Evolutionary conservation across 257 asterid genomes (phyloP).

Genomic region (Capsicum rhomboideum): DNA sequence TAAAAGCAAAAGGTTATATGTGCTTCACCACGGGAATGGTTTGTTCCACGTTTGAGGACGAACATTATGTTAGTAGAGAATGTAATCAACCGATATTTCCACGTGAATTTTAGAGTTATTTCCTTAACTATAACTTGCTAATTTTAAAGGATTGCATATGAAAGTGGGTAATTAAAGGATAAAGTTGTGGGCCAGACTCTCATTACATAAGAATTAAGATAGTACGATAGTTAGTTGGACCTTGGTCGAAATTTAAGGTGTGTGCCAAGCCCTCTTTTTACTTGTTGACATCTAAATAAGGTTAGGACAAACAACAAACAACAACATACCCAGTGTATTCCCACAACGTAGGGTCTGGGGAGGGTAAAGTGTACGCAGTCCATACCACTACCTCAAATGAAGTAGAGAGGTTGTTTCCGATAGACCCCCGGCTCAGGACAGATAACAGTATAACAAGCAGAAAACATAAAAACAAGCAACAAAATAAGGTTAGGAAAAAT

Average conservation of each 20-base stretch:
- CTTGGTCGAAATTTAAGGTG: background rate
- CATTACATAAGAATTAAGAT: background rate
- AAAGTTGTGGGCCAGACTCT: background rate
- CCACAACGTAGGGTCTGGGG: too few species aligned
- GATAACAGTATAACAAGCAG: too few species aligned
- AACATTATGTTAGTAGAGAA: too few species aligned
- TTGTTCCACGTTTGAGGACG: too few species aligned
- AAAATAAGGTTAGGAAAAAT: background rate
- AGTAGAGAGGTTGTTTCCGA: too few species aligned
- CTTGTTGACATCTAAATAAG: background rate
- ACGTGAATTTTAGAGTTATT: background rate
- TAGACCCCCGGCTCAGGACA: too few species aligned
- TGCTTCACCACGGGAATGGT: too few species aligned
- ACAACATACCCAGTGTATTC: too few species aligned
- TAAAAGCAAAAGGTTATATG: too few species aligned
- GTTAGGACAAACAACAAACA: background rate
- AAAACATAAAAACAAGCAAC: too few species aligned
- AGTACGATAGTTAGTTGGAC: background rate
- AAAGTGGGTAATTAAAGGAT: background rate
- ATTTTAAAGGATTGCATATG: background rate
- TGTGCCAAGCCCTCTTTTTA: background rate
- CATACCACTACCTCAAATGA: too few species aligned
- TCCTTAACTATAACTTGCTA: background rate
- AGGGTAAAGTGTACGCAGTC: too few species aligned
- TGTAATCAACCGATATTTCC: background rate